These are phyloP conservation scores for Saccharomyces jurei DNA, from an alignment of 805 yeast genomes.

Conservation along the genomic window DNA sequence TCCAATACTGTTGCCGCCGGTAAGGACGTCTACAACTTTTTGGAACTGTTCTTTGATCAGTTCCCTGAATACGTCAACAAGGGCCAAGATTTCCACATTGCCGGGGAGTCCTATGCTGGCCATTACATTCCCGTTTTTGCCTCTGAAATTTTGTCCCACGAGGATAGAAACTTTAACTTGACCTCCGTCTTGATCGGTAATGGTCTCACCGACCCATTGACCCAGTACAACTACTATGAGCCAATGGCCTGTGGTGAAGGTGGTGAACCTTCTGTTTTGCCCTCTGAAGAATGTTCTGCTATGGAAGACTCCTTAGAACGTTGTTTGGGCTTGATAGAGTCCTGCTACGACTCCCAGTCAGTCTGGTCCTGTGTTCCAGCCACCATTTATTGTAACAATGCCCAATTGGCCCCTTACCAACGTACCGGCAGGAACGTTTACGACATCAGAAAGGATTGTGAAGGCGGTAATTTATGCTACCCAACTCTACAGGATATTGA, in stretches of 20 bases:
- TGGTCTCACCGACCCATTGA: constrained; percentile 80
- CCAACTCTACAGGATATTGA: constrained; percentile 68
- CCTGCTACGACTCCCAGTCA: constrained; percentile 69
- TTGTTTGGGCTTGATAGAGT: constrained; percentile 65
- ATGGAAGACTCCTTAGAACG: constrained; percentile 66
- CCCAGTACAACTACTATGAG: constrained; percentile 68
- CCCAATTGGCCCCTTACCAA: constrained; percentile 72
- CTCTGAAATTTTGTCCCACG: constrained; percentile 62
- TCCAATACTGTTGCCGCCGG: constrained; percentile 76
- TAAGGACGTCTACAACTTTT: constrained; percentile 69
- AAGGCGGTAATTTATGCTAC: constrained; percentile 65
- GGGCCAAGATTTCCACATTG: constrained; percentile 64
- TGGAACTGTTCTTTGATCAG: constrained; percentile 70
- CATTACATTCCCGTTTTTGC: constrained; percentile 91
- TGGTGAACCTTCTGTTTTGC: constrained; percentile 68
- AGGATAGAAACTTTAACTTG: constrained; percentile 53
- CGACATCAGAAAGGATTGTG: constrained; percentile 79
- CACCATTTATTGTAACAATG: constrained; percentile 77
- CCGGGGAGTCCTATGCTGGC: constrained; percentile 93
- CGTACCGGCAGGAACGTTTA: constrained; percentile 85
- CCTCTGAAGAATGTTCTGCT: constrained; percentile 69
- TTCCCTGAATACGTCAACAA: constrained; percentile 45
- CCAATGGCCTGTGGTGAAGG: constrained; percentile 96
- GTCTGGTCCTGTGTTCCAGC: constrained; percentile 90
- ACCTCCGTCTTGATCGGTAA: constrained; percentile 81